These are phyloP conservation scores for Hymenoscyphus fructigenus DNA, from an alignment of 2,329 filamentous ascomycete species.

Conservation along the genomic window DNA sequence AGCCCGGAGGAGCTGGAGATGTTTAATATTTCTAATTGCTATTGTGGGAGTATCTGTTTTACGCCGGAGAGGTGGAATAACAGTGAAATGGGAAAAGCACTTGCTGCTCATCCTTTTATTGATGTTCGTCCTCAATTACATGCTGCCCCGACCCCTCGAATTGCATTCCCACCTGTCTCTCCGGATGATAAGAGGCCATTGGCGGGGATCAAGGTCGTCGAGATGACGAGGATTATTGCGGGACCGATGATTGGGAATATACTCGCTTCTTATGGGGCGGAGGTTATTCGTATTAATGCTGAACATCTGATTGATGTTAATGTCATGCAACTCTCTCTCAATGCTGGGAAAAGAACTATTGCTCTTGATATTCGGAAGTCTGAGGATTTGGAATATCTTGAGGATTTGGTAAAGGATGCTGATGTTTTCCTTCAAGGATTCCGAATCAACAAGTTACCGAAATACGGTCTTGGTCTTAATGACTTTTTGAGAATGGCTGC, in stretches of 20 bases:
- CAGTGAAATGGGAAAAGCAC: slow-evolving; percentile 17
- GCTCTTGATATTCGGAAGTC: slow-evolving; percentile 59
- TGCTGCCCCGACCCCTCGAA: slow-evolving; percentile 7
- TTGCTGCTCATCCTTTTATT: slow-evolving; percentile 15
- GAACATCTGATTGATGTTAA: slow-evolving; percentile 64
- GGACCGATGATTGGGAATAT: slow-evolving; percentile 67
- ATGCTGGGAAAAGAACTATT: slow-evolving; percentile 65
- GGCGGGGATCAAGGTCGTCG: slow-evolving; percentile 66
- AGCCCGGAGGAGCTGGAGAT: slow-evolving; percentile 14
- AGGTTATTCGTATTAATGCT: slow-evolving; percentile 68
- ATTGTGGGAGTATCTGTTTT: slow-evolving; percentile 16
- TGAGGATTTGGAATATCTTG: slow-evolving; percentile 54
- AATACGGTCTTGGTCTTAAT: slow-evolving; percentile 58
- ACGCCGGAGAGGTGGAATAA: slow-evolving; percentile 17
- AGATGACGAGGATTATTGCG: slow-evolving; percentile 72
- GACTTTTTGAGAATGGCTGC: slow-evolving; percentile 52
- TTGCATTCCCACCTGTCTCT: slow-evolving; percentile 5
- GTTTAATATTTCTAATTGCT: slow-evolving; percentile 7
- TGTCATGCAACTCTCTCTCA: slow-evolving; percentile 68
- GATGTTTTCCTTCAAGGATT: slow-evolving; percentile 70
- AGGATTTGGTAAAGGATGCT: slow-evolving; percentile 56
- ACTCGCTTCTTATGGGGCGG: slow-evolving; percentile 69
- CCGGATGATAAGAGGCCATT: slow-evolving; percentile 12
- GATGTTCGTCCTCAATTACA: slow-evolving; percentile 5
- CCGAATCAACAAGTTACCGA: slow-evolving; percentile 61